Conservation (phyloP, 73 alveolate species). For the Paramecium sexaurelia region DNA sequence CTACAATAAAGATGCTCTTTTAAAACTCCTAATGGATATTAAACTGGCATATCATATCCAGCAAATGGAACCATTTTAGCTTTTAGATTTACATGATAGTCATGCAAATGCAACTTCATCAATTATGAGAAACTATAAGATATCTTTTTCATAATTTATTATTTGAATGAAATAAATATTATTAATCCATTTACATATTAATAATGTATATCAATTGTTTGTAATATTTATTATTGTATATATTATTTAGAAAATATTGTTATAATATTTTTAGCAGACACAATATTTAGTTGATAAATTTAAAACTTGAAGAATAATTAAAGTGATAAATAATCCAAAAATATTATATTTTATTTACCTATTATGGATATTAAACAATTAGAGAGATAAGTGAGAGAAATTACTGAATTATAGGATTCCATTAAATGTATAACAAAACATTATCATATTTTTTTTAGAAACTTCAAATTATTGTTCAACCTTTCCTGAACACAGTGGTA, state of each 20-base stretch:
- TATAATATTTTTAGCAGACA: neutral
- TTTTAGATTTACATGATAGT: slow-evolving; percentile 55
- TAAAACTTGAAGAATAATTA: neutral
- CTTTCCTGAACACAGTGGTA: neutral
- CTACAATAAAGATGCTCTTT: slow-evolving; percentile 84
- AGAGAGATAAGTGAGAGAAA: neutral
- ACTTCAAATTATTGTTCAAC: slow-evolving; percentile 32
- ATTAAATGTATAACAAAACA: neutral
- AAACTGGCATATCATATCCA: slow-evolving; percentile 89
- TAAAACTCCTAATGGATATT: slow-evolving; percentile 81
- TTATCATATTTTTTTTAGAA: neutral
- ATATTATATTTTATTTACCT: neutral
- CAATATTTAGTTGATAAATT: neutral
- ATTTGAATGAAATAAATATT: neutral
- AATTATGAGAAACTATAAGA: slow-evolving; percentile 1
- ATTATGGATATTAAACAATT: slow-evolving; percentile 10
- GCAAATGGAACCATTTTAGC: slow-evolving; percentile 91
- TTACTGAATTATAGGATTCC: slow-evolving; percentile 36
- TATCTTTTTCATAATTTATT: slow-evolving; percentile 18
- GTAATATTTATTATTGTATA: no score
- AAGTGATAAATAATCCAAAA: neutral
- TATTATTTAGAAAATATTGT: no score
- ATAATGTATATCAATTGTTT: neutral
- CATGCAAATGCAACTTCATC: slow-evolving; percentile 26
- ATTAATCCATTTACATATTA: neutral